Percentiles rank a stretch among this genome's conserved stretches.
These are phyloP conservation scores for Fusarium proliferatum DNA, from an alignment of 2,329 filamentous ascomycete genomes.

Conservation along the genomic window DNA sequence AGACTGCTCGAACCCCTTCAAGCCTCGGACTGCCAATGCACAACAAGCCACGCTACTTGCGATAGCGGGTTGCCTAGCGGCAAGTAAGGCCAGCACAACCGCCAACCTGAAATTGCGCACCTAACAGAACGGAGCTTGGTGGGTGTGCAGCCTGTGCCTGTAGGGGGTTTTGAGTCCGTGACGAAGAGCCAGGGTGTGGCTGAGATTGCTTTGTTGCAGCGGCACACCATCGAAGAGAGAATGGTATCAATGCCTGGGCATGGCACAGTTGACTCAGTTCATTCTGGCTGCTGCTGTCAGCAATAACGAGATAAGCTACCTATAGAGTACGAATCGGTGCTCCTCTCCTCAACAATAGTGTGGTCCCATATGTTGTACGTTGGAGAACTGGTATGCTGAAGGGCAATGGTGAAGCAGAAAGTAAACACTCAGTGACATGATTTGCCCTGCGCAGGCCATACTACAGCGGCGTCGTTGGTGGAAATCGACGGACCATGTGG, in stretches of 20 bases:
- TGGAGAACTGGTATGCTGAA: slow-evolving; percentile 19
- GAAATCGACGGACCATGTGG: slow-evolving; percentile 29
- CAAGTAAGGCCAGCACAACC: slow-evolving; percentile 16
- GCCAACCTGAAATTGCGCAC: slow-evolving; percentile 43
- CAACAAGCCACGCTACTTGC: slow-evolving; percentile 20
- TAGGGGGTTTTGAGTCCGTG: slow-evolving; percentile 30
- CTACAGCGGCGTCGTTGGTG: slow-evolving; percentile 29
- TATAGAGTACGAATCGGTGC: not conserved
- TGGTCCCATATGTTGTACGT: not conserved
- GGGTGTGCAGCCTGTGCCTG: slow-evolving; percentile 13
- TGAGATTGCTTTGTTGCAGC: slow-evolving; percentile 36
- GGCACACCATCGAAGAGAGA: slow-evolving; percentile 30
- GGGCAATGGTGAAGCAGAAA: slow-evolving; percentile 19
- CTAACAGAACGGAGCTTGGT: slow-evolving; percentile 25
- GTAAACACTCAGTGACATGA: slow-evolving; percentile 19
- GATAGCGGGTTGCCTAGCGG: slow-evolving; percentile 23
- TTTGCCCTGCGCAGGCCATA: slow-evolving; percentile 6
- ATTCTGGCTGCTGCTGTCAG: not conserved
- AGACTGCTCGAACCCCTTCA: slow-evolving; percentile 17
- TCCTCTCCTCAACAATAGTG: not conserved
- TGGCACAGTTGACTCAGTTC: slow-evolving; percentile 15
- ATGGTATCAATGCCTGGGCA: slow-evolving; percentile 30
- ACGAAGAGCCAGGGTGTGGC: slow-evolving; percentile 39
- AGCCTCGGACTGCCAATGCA: slow-evolving; percentile 12
- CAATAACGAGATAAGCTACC: not conserved